phyloP scores from a whole-genome alignment of 176 grass and related monocot genomes.

The Alloteropsis semialata region DNA sequence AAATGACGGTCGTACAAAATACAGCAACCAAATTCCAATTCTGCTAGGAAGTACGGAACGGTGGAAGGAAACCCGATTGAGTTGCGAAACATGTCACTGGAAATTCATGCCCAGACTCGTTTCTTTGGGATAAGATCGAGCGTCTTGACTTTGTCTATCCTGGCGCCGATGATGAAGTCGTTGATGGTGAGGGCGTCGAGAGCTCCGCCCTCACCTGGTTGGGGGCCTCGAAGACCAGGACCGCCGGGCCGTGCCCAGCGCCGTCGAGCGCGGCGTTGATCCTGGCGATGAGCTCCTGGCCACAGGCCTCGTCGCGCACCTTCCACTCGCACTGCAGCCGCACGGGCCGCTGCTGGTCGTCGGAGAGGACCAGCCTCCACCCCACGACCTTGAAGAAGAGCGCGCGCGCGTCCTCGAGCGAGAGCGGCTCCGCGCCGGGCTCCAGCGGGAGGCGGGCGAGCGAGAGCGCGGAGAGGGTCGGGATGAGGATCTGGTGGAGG shows the following conservation, averaged over 20 bases:
- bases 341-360: neutral
- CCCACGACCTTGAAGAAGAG: constrained; percentile 80
- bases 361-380: constrained; percentile 55
- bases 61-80: too few relatives aligned
- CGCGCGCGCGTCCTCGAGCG: constrained; percentile 44
- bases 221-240: constrained; percentile 51
- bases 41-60: too few relatives aligned
- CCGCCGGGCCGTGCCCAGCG: constrained; percentile 37
- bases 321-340: constrained; percentile 77
- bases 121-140: constrained; percentile 72
- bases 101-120: constrained; percentile 64
- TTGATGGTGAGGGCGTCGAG: constrained; percentile 59
- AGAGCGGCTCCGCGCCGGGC: constrained; percentile 23
- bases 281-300: constrained; percentile 62
- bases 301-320: constrained; percentile 63
- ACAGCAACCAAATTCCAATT: too few relatives aligned
- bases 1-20: too few relatives aligned
- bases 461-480: constrained; percentile 65
- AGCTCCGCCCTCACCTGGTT: constrained; percentile 73
- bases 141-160: constrained; percentile 63
- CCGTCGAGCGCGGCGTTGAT: constrained; percentile 52
- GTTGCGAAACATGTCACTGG: too few relatives aligned
- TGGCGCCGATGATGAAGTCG: constrained; percentile 63
- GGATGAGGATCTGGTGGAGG: constrained; percentile 90
- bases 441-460: constrained; percentile 52